Conservation (phyloP, 75 land plant species). For the Cryptomeria japonica region DNA sequence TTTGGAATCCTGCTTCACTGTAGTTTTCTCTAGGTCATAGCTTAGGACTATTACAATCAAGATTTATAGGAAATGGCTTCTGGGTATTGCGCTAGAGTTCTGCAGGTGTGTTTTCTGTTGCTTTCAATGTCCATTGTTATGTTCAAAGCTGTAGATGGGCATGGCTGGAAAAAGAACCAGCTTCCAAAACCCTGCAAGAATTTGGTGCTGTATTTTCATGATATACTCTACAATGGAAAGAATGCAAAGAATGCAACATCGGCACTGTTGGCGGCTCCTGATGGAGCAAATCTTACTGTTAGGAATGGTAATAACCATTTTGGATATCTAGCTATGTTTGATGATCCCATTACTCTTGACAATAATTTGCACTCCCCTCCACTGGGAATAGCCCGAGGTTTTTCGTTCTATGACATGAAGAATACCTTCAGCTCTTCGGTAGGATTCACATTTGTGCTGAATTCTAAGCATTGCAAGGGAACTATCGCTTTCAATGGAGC, state of each 20-base stretch:
- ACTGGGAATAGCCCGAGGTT: constrained; percentile 55
- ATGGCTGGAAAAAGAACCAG: neutral
- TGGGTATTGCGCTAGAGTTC: no score
- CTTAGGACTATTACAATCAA: no score
- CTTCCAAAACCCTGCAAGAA: constrained; percentile 31
- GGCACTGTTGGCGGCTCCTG: constrained; percentile 37
- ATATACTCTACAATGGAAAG: constrained; percentile 48
- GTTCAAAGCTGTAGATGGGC: neutral
- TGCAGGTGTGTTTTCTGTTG: neutral
- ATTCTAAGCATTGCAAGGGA: constrained; percentile 36
- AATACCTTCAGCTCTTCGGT: constrained; percentile 43
- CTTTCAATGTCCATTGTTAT: neutral
- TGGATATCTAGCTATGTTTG: constrained; percentile 51
- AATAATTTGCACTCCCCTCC: constrained; percentile 40
- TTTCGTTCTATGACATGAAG: constrained; percentile 43
- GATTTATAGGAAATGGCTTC: no score
- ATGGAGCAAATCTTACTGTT: constrained; percentile 18
- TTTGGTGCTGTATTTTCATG: constrained; percentile 52
- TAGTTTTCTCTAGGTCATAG: no score
- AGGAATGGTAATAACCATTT: constrained; percentile 24
- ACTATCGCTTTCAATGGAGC: constrained; percentile 50
- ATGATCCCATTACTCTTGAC: constrained; percentile 57
- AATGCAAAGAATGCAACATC: constrained; percentile 49
- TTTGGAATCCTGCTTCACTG: no score
- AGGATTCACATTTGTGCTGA: constrained; percentile 47